Evolutionary conservation across 345 rosid species (phyloP), one percentile per base, ranked within the genome.

Genomic region (Draba incana): DNA sequence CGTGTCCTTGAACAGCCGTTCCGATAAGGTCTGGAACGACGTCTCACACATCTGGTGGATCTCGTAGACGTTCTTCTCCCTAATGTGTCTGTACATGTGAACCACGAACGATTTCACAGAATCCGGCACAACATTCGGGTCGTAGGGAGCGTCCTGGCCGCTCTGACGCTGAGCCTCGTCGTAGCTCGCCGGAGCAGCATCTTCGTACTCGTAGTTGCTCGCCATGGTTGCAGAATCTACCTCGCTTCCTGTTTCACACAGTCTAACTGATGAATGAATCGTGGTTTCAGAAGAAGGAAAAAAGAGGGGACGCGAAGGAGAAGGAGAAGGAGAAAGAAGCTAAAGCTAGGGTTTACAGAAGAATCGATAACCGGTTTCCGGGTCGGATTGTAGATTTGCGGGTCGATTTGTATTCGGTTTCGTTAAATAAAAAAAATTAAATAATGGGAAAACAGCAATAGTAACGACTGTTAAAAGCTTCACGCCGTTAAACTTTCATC

Each of bases 21-120:
- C 97, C 4, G 96, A 94, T 27, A 94, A 79, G 8, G 82, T 86
- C 81, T 91, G 99, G 77, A 94, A 92, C 16, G 98, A 94, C 15
- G 87, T 87, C 85, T 92, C 98, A 79, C 92, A 91, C 98, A 94
- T 94, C 88, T 92, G 96, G 69, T 94, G 96, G 81, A 91, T 94
- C 88, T 89, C 99, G 84, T 91, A 94, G 11, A 94, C 99, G 25
- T 94, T 94, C 83, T 92, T 94, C 80, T 92, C 99, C 65, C 99
- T 78, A 37, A 94, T 94, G 82, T 89, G 89, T 60, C 99, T 89
- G 82, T 94, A 94, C n/a, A 94, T 86, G 70, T 94, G 99, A 14
- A 78, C 87, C 57, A 91, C 92, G 79, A 94, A 92, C 38, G 99
- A 81, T 72, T 85, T 92, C 69, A 94, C 98, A 7, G 98, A 85